Conservation (phyloP, 2,329 filamentous ascomycete species). For the Aspergillus arachidicola region DNA sequence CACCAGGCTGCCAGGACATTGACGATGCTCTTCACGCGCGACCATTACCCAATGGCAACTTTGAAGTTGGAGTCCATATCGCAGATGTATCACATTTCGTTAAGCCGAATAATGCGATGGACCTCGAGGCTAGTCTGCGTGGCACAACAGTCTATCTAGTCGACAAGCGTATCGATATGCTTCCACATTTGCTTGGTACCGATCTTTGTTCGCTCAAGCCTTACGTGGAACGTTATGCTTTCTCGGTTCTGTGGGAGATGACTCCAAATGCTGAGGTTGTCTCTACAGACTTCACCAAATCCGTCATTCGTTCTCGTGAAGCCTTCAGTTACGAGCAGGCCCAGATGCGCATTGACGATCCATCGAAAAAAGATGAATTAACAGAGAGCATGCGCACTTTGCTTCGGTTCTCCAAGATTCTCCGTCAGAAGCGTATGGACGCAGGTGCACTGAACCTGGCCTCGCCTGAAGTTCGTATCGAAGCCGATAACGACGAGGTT, state of each 20-base stretch:
- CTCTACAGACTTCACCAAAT: constrained; percentile 88
- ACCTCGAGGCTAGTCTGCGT: constrained; percentile 87
- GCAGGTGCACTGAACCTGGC: constrained; percentile 93
- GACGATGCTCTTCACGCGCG: constrained; percentile 93
- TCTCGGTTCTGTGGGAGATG: constrained; percentile 87
- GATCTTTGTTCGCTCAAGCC: constrained; percentile 96
- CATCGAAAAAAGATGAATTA: constrained; percentile 82
- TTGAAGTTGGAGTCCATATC: constrained; percentile 95
- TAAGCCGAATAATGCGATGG: constrained; percentile 96
- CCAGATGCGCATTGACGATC: constrained; percentile 89
- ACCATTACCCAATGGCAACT: constrained; percentile 85
- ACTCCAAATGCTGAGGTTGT: constrained; percentile 83
- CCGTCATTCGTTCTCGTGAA: constrained; percentile 93
- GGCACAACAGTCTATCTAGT: constrained; percentile 97
- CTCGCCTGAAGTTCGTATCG: constrained; percentile 95
- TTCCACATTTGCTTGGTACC: constrained; percentile 92
- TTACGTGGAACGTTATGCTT: constrained; percentile 91
- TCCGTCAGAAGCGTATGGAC: constrained; percentile 94
- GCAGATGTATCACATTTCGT: constrained; percentile 99
- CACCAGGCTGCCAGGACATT: constrained; percentile 94
- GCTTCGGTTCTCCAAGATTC: constrained; percentile 84
- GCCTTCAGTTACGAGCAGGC: constrained; percentile 98
- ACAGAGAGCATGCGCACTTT: constrained; percentile 87
- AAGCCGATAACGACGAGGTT: constrained; percentile 92
- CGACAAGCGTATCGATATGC: constrained; percentile 99